Conservation (phyloP, 2,329 filamentous ascomycete genomes). For the Claviceps sp. region DNA sequence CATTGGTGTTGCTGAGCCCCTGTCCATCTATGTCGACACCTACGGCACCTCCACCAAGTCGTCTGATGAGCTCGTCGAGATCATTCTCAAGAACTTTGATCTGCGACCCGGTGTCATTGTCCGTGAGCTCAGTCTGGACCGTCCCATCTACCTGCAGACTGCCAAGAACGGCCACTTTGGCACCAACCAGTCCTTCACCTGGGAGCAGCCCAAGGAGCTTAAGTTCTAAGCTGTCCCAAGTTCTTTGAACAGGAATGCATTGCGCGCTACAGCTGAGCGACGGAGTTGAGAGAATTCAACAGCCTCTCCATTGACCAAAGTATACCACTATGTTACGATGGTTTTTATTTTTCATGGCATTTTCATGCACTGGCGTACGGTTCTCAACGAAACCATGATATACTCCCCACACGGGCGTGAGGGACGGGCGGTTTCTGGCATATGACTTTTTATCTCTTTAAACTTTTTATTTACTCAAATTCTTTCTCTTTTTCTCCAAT, state of each 20-base stretch:
- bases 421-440: conserved; percentile 22
- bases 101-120: conserved; percentile 97
- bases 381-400: conserved; percentile 32
- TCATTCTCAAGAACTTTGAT: conserved; percentile 94
- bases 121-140: conserved; percentile 86
- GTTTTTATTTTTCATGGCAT: conserved; percentile 23
- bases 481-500: conserved; percentile 7
- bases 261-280: background rate
- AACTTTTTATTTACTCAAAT: conserved; percentile 1
- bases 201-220: conserved; percentile 95
- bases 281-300: conserved; percentile 25
- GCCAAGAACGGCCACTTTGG: conserved; percentile 99
- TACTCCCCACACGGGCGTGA: conserved; percentile 20
- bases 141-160: conserved; percentile 96
- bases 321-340: conserved; percentile 18
- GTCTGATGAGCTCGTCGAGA: conserved; percentile 86
- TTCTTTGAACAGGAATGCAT: background rate
- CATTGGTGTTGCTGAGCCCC: conserved; percentile 95
- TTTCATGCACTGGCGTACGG: conserved; percentile 28
- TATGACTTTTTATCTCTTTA: conserved; percentile 11
- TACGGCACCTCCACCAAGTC: conserved; percentile 88
- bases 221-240: conserved; percentile 54
- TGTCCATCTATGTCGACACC: conserved; percentile 93
- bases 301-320: conserved; percentile 20
- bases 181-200: conserved; percentile 92